Base-by-base conservation (phyloP, 345 rosid species). In the Syzygium aqueum region DNA sequence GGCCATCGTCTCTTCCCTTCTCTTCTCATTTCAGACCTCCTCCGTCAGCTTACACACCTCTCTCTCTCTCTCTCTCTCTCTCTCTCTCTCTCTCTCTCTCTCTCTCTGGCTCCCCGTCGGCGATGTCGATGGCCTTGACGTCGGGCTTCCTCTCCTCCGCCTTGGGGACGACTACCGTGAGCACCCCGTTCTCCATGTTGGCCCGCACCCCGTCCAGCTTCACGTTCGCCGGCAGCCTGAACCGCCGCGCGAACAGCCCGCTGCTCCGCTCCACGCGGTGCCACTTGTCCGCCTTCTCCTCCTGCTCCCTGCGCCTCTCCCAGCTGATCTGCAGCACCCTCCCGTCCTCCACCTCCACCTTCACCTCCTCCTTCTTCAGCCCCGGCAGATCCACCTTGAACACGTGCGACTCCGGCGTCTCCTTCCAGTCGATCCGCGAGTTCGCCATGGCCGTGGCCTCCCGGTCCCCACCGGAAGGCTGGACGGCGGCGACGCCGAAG, bases 261-360 rank as follows among this genome's bases (percentile, higher is more conserved):
- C 17, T 33, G 65, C 87, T 89, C 84, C 90, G 63, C 85, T 88
- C 92, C 30, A 91, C 59, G 1, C 91, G 85, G 63, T 91, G 92
- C 92, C 92, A 89, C 85, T 86, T 91, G 53, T 89, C 92, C 21
- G 83, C 77, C 89, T 53, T 88, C 25, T 89, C 91, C 59, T 89
- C 92, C 84, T 86, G 53, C 80, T 91, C 92, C 40, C 86, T 61
- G 49, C 86, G 52, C 73, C 85, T 89, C 84, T 90, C 90, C 11
- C 92, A 90, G 51, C 89, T 89, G 78, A 89, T 89, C 84, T 87
- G 88, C 57, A 90, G 53, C 33, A 90, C 83, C 46, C 89, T 89
- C 11, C 88, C 89, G 53, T 90, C 92, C 77, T 90, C 92, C 43
- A 90, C 88, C 87, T 90, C 89, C 33, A 90, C 90, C 83, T 90